These are phyloP conservation scores for Delonix regia DNA, from an alignment of 306 rosid species.

Conservation along the genomic window DNA sequence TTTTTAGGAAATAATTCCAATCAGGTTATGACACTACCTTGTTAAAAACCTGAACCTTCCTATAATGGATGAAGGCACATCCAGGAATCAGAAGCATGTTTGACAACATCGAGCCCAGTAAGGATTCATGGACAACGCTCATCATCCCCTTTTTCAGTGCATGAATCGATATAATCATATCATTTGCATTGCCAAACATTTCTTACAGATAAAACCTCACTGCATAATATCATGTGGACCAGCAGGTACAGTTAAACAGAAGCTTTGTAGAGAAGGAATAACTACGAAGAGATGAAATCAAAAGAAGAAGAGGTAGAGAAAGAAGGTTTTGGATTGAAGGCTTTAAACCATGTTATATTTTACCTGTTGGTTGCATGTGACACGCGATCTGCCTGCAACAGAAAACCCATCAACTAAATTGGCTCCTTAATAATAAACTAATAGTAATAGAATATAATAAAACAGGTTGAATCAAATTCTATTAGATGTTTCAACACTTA, in stretches of 20 bases:
- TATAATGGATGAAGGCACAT: slow-evolving; percentile 68
- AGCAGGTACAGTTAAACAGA: not conserved
- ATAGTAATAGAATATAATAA: not conserved
- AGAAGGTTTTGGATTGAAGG: not conserved
- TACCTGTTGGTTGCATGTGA: not conserved
- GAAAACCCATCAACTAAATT: not conserved
- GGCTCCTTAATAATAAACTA: not conserved
- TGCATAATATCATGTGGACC: slow-evolving; percentile 41
- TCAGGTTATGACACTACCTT: slow-evolving; percentile 48
- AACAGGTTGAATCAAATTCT: too few relatives aligned
- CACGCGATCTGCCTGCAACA: not conserved
- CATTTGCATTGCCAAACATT: slow-evolving; percentile 84
- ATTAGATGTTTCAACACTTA: not conserved
- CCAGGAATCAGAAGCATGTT: slow-evolving; percentile 91
- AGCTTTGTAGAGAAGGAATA: not conserved
- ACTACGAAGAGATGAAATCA: not conserved
- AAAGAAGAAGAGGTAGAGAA: too few relatives aligned
- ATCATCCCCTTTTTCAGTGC: slow-evolving; percentile 80
- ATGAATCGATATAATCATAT: slow-evolving; percentile 81
- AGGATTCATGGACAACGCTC: slow-evolving; percentile 82
- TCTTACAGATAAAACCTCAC: slow-evolving; percentile 87
- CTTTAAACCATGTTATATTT: not conserved
- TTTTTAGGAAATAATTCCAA: too few relatives aligned
- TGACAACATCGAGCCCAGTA: slow-evolving; percentile 81
- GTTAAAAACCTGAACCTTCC: slow-evolving; percentile 61